Conservation (phyloP, 805 yeast species). For the Grigorovia jiainica region DNA sequence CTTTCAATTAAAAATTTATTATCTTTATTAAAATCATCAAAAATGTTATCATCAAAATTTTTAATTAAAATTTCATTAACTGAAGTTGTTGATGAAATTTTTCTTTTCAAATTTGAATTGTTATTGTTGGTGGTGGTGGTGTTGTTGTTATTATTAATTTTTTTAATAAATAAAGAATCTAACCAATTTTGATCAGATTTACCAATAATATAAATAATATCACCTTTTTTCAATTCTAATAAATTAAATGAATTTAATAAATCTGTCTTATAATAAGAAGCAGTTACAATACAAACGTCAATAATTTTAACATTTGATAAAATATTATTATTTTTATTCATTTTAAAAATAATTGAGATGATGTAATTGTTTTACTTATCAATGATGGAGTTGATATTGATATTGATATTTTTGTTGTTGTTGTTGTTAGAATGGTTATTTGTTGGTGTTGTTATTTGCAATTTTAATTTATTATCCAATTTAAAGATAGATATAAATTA, state of each 20-base stretch:
- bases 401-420: no score
- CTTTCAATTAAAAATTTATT: constrained; percentile 32
- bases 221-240: constrained; percentile 38
- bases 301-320: background rate
- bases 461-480: no score
- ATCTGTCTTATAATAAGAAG: background rate
- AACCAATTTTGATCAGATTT: constrained; percentile 69
- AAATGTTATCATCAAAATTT: constrained; percentile 5
- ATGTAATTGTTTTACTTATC: no score
- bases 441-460: background rate
- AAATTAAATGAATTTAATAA: background rate
- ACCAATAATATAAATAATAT: constrained; percentile 60
- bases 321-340: no score
- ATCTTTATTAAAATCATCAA: background rate
- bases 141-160: background rate
- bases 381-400: no score
- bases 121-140: background rate
- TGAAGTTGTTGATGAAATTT: no score
- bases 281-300: background rate
- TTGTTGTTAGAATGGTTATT: background rate
- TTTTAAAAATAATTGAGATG: no score
- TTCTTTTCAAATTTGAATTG: no score
- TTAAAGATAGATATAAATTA: no score
- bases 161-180: constrained; percentile 46
- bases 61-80: no score